A percentile compares a stretch with the other conserved stretches of the same genome.
Conservation (phyloP, 352 stramenopile species). For the Pythium diclinum region DNA sequence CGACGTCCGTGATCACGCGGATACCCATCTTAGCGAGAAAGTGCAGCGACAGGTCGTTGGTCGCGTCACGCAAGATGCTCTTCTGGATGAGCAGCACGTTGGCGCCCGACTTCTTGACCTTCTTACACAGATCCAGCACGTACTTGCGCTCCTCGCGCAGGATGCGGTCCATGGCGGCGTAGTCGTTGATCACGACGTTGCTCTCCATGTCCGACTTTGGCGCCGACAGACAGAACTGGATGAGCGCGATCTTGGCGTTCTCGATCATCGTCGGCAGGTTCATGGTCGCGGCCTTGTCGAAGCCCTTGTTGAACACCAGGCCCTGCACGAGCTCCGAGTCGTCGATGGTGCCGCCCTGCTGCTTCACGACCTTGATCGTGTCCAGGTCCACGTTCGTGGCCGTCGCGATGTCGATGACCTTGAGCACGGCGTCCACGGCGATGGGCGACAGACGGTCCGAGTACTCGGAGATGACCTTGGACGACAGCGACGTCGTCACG, state of each 20-base stretch:
- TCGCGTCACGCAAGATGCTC: conserved; percentile 98
- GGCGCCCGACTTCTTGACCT: conserved; percentile 98
- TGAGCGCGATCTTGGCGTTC: conserved; percentile 99
- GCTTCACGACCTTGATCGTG: conserved; percentile 97
- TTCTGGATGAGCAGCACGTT: conserved; percentile 99
- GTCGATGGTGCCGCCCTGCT: conserved; percentile 98
- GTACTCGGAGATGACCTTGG: conserved; percentile 98
- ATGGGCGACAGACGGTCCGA: conserved; percentile 97
- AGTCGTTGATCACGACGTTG: conserved; percentile 99
- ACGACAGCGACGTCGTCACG: conserved; percentile 97
- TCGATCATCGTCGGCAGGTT: conserved; percentile 80
- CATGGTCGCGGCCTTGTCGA: conserved; percentile 72
- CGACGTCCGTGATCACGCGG: conserved; percentile 98
- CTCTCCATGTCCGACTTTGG: conserved; percentile 99
- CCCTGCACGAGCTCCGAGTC: conserved; percentile 98
- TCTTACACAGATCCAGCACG: conserved; percentile 95
- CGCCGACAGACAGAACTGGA: conserved; percentile 98
- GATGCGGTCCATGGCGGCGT: conserved; percentile 99
- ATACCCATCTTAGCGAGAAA: conserved; percentile 99
- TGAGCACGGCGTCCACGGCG: conserved; percentile 97
- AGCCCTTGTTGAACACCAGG: conserved; percentile 97
- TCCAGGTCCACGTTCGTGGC: conserved; percentile 97
- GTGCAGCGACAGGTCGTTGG: conserved; percentile 99
- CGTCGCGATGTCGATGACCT: conserved; percentile 92
- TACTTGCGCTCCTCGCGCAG: conserved; percentile 98